Base-by-base conservation (phyloP, 306 rosid genomes). In the Rosa persica region DNA sequence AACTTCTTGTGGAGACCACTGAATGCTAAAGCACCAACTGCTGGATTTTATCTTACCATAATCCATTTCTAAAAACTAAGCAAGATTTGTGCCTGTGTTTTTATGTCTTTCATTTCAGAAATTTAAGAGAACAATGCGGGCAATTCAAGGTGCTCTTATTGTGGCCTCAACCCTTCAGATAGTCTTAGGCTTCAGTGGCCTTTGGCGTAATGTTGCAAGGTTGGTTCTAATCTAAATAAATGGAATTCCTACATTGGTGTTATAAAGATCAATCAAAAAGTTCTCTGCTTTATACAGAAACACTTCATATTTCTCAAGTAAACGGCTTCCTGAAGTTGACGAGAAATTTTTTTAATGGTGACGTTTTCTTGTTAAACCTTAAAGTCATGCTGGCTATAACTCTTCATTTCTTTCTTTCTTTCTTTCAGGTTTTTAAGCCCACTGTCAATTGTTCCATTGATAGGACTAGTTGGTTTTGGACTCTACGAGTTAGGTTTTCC, bases 141-240 rank as follows among this genome's bases (percentile, higher is more conserved):
- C 99, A 38, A 96, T 82, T 77, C 99, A 96, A 88, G 99, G 99
- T 36, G 78, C 98, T 80, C 94, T 96, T 76, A 93, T 96, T 81
- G 85, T 96, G 55, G 99, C 99, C 73, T 96, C 99, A 80, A 93
- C 97, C 81, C 97, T 96, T 85, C 99, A 96, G 90, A 96, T 96
- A 84, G 96, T 96, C 83, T 83, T 96, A 61, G 99, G 99, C 77
- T 96, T 96, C 88, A 96, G 99, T 81, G 99, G 99, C 81, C 98
- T 96, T 39, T 96, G 99, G 99, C 99, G 99, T 54, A 96, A 96
- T 78, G 99, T 93, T 84, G 83, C 97, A 82, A 93, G 99, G 99
- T 96, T 81, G 57, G 96, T 85, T 81, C 79, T 42, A 43, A 12
- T 54, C 46, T 5, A 40, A 27, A 67, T 23, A 68, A 62, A 60